A percentile compares a stretch with the other conserved stretches of the same genome.
Evolutionary conservation across 1,139 yeast genomes (phyloP).

Genomic region (Dujonia santamariae): DNA sequence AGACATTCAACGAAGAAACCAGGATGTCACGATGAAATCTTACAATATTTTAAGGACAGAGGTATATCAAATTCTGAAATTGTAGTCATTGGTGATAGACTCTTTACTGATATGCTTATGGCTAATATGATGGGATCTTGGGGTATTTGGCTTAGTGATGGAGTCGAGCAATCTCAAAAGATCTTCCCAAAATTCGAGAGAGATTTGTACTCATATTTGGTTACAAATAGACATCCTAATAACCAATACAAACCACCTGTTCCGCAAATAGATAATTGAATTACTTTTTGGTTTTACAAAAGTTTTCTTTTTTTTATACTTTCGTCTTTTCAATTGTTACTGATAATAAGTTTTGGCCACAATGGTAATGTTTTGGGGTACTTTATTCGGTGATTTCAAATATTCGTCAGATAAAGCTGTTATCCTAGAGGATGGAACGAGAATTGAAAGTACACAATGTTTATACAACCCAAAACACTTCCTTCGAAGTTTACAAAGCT

Average conservation of each 20-base stretch:
- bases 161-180: constrained; percentile 59
- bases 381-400: too few relatives aligned
- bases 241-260: constrained; percentile 27
- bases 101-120: constrained; percentile 89
- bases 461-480: constrained; percentile 18
- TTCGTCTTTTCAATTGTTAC: too few relatives aligned
- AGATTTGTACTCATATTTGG: constrained; percentile 32
- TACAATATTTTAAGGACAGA: constrained; percentile 50
- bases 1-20: constrained; percentile 85
- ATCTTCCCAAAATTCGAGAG: constrained; percentile 55
- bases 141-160: constrained; percentile 80
- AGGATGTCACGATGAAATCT: constrained; percentile 74
- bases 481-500: constrained; percentile 21
- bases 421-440: constrained; percentile 17
- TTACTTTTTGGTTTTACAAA: too few relatives aligned
- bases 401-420: too few relatives aligned
- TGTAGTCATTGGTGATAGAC: constrained; percentile 84
- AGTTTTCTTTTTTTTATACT: too few relatives aligned
- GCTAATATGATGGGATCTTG: constrained; percentile 90
- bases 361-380: too few relatives aligned
- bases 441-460: constrained; percentile 22
- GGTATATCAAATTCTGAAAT: constrained; percentile 55
- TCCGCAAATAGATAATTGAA: constrained; percentile 16
- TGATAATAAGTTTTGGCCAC: too few relatives aligned
- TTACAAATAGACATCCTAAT: constrained; percentile 15